Conservation (phyloP, 1,139 yeast species). For the Geotrichum fermentans region DNA sequence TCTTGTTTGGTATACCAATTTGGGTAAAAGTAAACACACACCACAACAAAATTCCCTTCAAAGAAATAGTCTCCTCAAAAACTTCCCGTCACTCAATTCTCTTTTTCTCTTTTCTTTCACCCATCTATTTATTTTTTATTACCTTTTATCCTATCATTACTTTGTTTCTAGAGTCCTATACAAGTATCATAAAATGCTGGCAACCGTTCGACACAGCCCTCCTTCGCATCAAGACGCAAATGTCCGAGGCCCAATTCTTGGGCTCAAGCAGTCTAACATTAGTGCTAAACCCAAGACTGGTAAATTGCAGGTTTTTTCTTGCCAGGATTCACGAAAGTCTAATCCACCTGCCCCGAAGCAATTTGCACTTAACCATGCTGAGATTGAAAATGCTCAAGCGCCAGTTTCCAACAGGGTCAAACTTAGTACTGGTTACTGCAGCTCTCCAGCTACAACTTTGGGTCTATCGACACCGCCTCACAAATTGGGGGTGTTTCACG, state of each 20-base stretch:
- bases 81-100: neutral
- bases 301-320: neutral
- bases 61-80: neutral
- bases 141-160: neutral
- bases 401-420: neutral
- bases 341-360: neutral
- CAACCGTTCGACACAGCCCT: neutral
- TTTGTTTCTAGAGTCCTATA: neutral
- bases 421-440: neutral
- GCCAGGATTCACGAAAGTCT: neutral
- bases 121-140: neutral
- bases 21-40: neutral
- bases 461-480: slow-evolving; percentile 7
- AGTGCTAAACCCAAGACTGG: neutral
- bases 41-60: neutral
- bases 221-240: neutral
- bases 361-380: neutral
- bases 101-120: neutral
- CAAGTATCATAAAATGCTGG: neutral
- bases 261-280: neutral
- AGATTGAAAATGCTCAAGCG: neutral
- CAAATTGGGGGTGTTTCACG: slow-evolving; percentile 2
- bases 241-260: neutral
- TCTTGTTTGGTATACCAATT: neutral
- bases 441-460: neutral